These are phyloP conservation scores for Candida smagusa DNA, from an alignment of 1,139 yeast species.

Conservation along the genomic window DNA sequence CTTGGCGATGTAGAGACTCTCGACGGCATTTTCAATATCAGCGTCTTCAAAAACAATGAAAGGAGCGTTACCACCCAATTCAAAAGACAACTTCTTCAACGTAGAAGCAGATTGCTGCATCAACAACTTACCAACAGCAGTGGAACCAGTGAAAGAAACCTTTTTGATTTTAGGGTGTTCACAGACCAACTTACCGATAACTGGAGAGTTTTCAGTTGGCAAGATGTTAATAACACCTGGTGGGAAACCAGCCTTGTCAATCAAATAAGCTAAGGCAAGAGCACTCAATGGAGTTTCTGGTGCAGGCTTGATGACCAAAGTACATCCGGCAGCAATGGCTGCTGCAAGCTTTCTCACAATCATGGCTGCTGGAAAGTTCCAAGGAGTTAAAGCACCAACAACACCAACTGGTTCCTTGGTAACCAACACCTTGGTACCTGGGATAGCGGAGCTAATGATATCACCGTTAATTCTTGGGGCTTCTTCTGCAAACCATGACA, in stretches of 20 bases:
- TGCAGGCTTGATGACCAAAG: conserved; percentile 87
- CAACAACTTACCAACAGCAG: conserved; percentile 51
- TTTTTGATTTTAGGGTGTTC: conserved; percentile 41
- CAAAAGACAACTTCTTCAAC: conserved; percentile 49
- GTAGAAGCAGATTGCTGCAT: conserved; percentile 47
- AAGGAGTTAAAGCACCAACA: conserved; percentile 88
- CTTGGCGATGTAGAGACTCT: conserved; percentile 51
- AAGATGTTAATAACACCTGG: conserved; percentile 75
- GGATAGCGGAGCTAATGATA: conserved; percentile 19
- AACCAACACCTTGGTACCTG: conserved; percentile 17
- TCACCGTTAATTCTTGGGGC: conserved; percentile 33
- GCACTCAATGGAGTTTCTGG: conserved; percentile 87
- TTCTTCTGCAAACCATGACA: conserved; percentile 39
- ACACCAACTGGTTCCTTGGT: conserved; percentile 59
- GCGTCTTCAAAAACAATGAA: conserved; percentile 49
- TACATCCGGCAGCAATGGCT: conserved; percentile 91
- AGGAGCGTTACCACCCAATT: conserved; percentile 55
- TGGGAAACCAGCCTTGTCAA: conserved; percentile 84
- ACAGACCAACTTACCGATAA: conserved; percentile 56
- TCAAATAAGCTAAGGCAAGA: conserved; percentile 70
- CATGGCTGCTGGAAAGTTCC: conserved; percentile 97
- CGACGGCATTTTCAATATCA: conserved; percentile 46
- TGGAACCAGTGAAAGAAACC: conserved; percentile 58
- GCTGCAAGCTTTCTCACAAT: conserved; percentile 89
- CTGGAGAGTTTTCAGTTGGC: conserved; percentile 49